Percentiles rank a stretch among this genome's conserved stretches.
Evolutionary conservation across 1,139 yeast species (phyloP).

Genomic region (Nakaseomyces sp.): DNA sequence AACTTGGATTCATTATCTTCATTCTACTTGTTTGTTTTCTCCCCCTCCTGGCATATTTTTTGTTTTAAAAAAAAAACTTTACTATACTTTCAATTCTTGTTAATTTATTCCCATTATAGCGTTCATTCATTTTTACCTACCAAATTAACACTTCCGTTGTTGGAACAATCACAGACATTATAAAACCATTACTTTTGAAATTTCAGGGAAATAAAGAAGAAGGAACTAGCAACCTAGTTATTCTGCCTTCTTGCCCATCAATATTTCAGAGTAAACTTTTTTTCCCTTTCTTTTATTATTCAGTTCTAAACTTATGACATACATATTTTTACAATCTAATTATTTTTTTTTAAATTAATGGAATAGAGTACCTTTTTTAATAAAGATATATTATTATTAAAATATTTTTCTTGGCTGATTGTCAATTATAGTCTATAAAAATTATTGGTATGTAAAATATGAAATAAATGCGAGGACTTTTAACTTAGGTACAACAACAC

Average conservation of each 20-base stretch:
- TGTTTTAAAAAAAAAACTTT: background rate
- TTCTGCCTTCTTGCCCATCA: too few relatives aligned
- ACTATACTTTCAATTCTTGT: background rate
- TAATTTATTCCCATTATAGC: background rate
- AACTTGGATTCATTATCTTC: background rate
- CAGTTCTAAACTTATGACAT: background rate
- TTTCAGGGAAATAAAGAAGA: too few relatives aligned
- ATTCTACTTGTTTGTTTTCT: background rate
- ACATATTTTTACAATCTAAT: background rate
- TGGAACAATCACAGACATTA: too few relatives aligned
- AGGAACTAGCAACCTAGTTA: too few relatives aligned
- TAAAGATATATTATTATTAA: background rate
- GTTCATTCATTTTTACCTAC: too few relatives aligned
- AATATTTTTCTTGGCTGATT: background rate
- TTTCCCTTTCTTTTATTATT: background rate
- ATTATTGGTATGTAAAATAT: background rate
- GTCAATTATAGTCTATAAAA: constrained; percentile 3
- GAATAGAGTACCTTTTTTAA: background rate
- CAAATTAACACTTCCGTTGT: too few relatives aligned
- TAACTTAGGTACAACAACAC: constrained; percentile 52
- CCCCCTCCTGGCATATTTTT: background rate
- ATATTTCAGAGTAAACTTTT: too few relatives aligned
- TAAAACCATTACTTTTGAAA: too few relatives aligned
- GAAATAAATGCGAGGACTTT: background rate
- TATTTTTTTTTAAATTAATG: background rate